phyloP scores from a whole-genome alignment of 169 alveolate genomes.

The Eimeria acervulina region DNA sequence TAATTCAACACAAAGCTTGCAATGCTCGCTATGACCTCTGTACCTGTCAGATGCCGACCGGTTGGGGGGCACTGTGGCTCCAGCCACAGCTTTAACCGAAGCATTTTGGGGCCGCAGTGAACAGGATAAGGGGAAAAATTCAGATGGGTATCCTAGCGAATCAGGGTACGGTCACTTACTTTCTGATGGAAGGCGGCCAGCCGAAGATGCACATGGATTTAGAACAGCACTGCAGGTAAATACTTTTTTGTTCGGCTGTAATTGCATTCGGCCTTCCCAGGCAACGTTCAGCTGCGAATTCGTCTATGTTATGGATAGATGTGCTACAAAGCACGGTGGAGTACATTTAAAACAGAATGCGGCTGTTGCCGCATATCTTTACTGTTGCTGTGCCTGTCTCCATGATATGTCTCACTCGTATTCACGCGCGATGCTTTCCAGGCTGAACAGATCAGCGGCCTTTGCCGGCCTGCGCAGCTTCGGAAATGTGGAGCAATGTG shows the following conservation, averaged over 20 bases:
- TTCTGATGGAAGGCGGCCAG: neutral
- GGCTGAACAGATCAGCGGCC: conserved; percentile 68
- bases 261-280: too few relatives aligned
- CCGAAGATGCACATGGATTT: conserved; percentile 34
- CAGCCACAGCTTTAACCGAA: neutral
- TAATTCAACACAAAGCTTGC: neutral
- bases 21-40: neutral
- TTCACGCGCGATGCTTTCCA: neutral
- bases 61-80: conserved; percentile 17
- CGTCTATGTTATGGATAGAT: too few relatives aligned
- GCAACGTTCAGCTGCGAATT: neutral
- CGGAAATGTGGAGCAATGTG: conserved; percentile 65
- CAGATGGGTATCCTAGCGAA: neutral
- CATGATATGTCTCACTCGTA: neutral
- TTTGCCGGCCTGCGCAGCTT: conserved; percentile 67
- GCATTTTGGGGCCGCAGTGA: neutral
- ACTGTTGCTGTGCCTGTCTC: neutral
- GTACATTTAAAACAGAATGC: neutral
- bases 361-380: too few relatives aligned
- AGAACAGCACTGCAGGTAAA: conserved; percentile 65
- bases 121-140: conserved; percentile 2
- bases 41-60: conserved; percentile 17
- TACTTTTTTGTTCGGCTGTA: neutral
- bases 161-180: neutral
- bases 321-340: neutral